Evolutionary conservation across 2,329 filamentous ascomycete genomes (phyloP).

Genomic region (Venturia asperata): DNA sequence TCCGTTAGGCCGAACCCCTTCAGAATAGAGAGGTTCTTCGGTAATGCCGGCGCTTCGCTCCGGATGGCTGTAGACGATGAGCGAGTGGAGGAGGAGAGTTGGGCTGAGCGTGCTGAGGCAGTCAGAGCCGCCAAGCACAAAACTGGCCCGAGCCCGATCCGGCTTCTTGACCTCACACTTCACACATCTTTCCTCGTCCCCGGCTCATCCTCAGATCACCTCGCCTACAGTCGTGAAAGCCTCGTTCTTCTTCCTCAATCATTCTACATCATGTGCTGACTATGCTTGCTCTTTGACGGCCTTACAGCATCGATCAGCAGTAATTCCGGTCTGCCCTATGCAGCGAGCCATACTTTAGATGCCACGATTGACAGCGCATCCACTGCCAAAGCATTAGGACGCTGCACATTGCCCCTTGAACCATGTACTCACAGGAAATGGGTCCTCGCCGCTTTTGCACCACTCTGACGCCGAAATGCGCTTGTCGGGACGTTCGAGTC

Average conservation of each 20-base stretch:
- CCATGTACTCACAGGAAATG: conserved; percentile 12
- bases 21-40: neutral
- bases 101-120: neutral
- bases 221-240: neutral
- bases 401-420: conserved; percentile 13
- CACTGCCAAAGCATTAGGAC: conserved; percentile 18
- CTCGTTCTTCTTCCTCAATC: neutral
- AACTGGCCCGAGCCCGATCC: neutral
- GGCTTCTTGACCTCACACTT: neutral
- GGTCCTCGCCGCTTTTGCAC: conserved; percentile 16
- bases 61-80: neutral
- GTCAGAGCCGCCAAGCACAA: conserved; percentile 1
- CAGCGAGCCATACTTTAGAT: conserved; percentile 10
- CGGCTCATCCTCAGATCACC: neutral
- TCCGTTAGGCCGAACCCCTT: neutral
- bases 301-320: neutral
- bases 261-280: neutral
- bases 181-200: neutral
- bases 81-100: neutral
- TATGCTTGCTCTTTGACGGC: neutral
- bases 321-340: conserved; percentile 4
- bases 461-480: conserved; percentile 9
- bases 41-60: neutral
- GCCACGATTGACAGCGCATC: conserved; percentile 17
- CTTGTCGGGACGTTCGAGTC: conserved; percentile 2